These are phyloP conservation scores for Beauveria varroae DNA, from an alignment of 2,329 filamentous ascomycete species.

Conservation along the genomic window DNA sequence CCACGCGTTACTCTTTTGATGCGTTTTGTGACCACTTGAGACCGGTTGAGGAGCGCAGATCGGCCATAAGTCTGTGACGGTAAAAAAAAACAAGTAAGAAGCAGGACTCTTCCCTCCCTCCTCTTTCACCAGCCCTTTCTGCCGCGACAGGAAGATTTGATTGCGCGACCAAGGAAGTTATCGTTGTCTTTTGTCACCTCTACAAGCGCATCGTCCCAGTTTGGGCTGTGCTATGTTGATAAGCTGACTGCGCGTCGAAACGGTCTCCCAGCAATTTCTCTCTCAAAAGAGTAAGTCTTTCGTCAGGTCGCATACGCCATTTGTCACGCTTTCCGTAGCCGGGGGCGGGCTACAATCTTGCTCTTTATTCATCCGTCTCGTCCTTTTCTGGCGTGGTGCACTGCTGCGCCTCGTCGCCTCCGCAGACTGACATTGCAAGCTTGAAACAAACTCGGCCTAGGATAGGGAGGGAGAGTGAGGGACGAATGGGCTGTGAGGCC, in stretches of 20 bases:
- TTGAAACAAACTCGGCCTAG: neutral
- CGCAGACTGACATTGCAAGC: neutral
- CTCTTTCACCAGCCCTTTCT: no score
- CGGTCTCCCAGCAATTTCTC: neutral
- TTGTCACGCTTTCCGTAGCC: neutral
- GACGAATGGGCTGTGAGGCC: neutral
- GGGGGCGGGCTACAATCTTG: neutral
- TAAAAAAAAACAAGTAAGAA: neutral
- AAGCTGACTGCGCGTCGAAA: neutral
- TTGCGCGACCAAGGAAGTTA: no score
- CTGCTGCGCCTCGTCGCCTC: constrained; percentile 10
- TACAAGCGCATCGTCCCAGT: neutral
- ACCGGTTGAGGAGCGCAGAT: neutral
- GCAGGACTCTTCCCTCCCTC: neutral
- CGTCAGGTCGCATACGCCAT: neutral
- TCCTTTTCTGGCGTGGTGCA: neutral
- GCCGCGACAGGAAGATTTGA: no score
- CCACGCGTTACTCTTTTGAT: neutral
- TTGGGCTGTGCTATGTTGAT: neutral
- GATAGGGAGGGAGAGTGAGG: neutral
- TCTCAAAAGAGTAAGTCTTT: constrained; percentile 8
- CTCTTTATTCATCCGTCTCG: neutral
- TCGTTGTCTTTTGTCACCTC: neutral
- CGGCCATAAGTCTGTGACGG: neutral
- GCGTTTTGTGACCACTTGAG: no score